A percentile compares a stretch with the other conserved stretches of the same genome.
Evolutionary conservation across 345 rosid species (phyloP).

Genomic region (Aquilaria sinensis): DNA sequence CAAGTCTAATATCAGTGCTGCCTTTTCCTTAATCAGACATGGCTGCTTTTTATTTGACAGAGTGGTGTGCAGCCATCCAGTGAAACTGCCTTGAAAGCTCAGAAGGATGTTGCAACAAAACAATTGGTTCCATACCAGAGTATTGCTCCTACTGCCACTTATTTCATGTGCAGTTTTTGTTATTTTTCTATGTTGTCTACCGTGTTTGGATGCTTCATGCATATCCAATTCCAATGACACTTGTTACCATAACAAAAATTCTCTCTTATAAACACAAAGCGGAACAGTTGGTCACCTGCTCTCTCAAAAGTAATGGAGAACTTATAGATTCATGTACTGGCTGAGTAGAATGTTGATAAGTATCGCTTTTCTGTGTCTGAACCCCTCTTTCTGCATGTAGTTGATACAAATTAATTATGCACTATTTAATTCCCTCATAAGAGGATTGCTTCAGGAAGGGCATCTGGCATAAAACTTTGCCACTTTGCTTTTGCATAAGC

Average conservation of each 20-base stretch:
- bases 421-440: too few species aligned
- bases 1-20: not conserved
- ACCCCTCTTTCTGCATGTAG: too few species aligned
- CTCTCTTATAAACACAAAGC: too few species aligned
- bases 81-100: conserved; percentile 40
- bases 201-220: not conserved
- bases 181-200: not conserved
- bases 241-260: not conserved
- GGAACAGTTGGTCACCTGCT: too few species aligned
- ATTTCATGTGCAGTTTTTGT: not conserved
- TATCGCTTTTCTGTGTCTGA: too few species aligned
- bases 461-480: too few species aligned
- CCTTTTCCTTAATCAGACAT: not conserved
- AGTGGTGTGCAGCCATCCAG: conserved; percentile 35
- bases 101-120: conserved; percentile 35
- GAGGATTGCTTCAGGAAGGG: too few species aligned
- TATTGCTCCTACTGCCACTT: conserved; percentile 20
- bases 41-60: conserved; percentile 25
- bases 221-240: not conserved
- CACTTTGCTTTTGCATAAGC: too few species aligned
- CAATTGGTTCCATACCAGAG: conserved; percentile 32
- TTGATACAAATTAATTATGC: too few species aligned
- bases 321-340: too few species aligned
- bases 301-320: too few species aligned
- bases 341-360: too few species aligned